phyloP scores from a whole-genome alignment of 2,329 filamentous ascomycete species.

The Aaosphaeria arxii region DNA sequence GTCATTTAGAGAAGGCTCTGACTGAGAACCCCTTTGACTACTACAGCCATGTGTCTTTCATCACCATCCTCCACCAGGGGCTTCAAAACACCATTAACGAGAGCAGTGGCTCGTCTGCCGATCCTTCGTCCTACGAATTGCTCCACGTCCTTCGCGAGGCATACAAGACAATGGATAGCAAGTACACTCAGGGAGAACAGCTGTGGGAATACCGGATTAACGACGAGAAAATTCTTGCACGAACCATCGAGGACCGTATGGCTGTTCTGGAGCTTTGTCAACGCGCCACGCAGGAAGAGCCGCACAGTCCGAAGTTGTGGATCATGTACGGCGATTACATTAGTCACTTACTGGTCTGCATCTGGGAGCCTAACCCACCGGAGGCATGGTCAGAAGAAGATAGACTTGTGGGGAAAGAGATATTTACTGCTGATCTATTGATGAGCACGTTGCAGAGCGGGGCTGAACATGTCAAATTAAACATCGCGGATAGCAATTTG shows the following conservation, averaged over 20 bases:
- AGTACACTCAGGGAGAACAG: conserved; percentile 71
- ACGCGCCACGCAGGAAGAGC: conserved; percentile 67
- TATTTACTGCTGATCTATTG: conserved; percentile 67
- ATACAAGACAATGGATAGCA: conserved; percentile 58
- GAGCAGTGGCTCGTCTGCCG: conserved; percentile 21
- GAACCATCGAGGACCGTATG: conserved; percentile 64
- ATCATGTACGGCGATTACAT: conserved; percentile 76
- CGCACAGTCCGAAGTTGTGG: conserved; percentile 72
- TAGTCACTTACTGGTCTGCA: conserved; percentile 65
- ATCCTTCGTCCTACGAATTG: conserved; percentile 44
- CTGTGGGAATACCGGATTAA: conserved; percentile 75
- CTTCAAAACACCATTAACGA: conserved; percentile 41
- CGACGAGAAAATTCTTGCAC: conserved; percentile 63
- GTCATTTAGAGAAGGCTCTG: conserved; percentile 42
- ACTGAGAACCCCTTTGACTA: conserved; percentile 50
- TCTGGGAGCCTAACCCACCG: conserved; percentile 52
- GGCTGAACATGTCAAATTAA: conserved; percentile 68
- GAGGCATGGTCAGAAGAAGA: conserved; percentile 62
- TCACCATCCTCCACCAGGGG: conserved; percentile 48
- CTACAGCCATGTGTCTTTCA: conserved; percentile 46
- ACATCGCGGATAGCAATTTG: conserved; percentile 71
- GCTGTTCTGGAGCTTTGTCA: conserved; percentile 70
- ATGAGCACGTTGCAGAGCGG: conserved; percentile 70
- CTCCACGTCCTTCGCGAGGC: conserved; percentile 47
- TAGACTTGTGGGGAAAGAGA: conserved; percentile 63